Evolutionary conservation across 192 early-diverging fungal genomes (phyloP).

Genomic region (Coemansia sp.): DNA sequence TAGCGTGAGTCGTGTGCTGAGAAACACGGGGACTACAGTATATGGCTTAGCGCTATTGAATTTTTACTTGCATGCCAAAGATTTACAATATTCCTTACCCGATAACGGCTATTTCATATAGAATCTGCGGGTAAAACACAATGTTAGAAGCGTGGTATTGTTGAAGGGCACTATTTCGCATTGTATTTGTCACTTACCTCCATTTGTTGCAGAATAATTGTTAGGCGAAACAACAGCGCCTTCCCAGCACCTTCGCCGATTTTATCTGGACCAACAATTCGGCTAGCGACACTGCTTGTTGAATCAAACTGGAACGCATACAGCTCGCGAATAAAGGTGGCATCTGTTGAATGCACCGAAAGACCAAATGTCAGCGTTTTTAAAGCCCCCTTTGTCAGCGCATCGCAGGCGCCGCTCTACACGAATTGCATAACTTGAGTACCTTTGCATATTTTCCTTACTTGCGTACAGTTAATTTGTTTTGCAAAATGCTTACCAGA

Average conservation of each 20-base stretch:
- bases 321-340: slow-evolving; percentile 39
- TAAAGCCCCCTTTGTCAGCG: slow-evolving; percentile 7
- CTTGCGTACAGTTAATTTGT: no score
- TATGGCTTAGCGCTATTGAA: no score
- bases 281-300: neutral
- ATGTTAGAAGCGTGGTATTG: neutral
- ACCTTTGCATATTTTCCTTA: neutral
- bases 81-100: neutral
- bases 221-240: slow-evolving; percentile 13
- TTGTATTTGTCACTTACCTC: slow-evolving; percentile 17
- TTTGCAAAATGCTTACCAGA: slow-evolving; percentile 25
- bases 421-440: neutral
- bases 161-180: neutral
- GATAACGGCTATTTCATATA: neutral
- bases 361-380: slow-evolving; percentile 37
- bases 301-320: slow-evolving; percentile 46
- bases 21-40: slow-evolving; percentile 8
- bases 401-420: slow-evolving; percentile 33
- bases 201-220: slow-evolving; percentile 30
- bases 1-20: slow-evolving; percentile 24
- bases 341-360: slow-evolving; percentile 13
- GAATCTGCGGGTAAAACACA: neutral
- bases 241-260: neutral
- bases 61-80: neutral
- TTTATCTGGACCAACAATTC: neutral